Base-by-base conservation (phyloP, 495 filamentous ascomycete species). In the Penicillium silybi region DNA sequence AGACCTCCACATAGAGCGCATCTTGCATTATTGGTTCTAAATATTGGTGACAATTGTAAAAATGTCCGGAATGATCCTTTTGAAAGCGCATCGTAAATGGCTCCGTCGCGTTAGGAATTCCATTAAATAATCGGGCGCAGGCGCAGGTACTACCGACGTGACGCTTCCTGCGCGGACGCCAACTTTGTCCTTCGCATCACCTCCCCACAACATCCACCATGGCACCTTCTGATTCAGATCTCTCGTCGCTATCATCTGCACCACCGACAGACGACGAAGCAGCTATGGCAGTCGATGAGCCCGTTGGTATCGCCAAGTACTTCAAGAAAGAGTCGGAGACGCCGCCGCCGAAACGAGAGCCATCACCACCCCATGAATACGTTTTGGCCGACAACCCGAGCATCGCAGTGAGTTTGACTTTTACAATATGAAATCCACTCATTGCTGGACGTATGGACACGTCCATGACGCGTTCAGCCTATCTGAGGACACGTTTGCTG, bases 301-400 rank as follows among this genome's bases (percentile, higher is more conserved):
- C 71, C 44, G 63, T 69, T 40, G 71, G 69, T 27, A 78, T 73
- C 38, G 64, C 71, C 37, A 73, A 72, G 52, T 77, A 76, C 59
- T 74, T 74, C 53, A 75, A 74, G 63, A 71, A 76, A 61, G 68
- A 75, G 62, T 74, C 75, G 43, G 70, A 73, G 58, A 80, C 86
- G 56, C 85, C 87, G 44, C 86, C 88, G 26, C 76, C 84, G 52
- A 86, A 86, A 74, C 79, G 90, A 57, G 82, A 84, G 45, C 84
- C 89, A 25, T 92, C 90, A 59, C 92, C 92, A 62, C 85, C 88
- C 6, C 92, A 96, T 70, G 89, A 91, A 78, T 87, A 87, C 70
- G 85, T 91, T 18, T 65, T 96, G 37, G 89, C 89, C 50, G 92
- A 97, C 69, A 92, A 93, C 70, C 75, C 86, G 44, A 85, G 89